Conservation (phyloP, 257 asterid species). For the Capsicum baccatum region DNA sequence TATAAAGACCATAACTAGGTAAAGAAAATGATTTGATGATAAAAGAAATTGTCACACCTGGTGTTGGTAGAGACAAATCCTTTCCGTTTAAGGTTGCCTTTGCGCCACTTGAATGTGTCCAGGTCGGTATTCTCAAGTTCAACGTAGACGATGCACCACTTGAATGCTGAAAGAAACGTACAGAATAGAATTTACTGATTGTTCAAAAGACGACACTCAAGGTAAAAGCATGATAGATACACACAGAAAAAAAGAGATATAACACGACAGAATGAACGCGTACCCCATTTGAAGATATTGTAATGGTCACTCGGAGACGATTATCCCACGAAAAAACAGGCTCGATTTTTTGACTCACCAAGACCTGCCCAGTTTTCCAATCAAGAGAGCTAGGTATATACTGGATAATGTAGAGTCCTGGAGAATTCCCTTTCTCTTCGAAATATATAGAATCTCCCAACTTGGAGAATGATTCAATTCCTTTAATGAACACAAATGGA, state of each 20-base stretch:
- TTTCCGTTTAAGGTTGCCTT: slow-evolving; percentile 58
- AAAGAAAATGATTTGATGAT: slow-evolving; percentile 5
- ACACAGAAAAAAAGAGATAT: background rate
- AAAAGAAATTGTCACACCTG: slow-evolving; percentile 49
- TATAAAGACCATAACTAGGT: background rate
- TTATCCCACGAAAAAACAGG: slow-evolving; percentile 71
- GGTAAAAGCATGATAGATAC: background rate
- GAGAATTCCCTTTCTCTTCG: slow-evolving; percentile 64
- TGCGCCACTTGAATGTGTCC: slow-evolving; percentile 62
- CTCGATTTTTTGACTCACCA: slow-evolving; percentile 55
- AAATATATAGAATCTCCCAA: slow-evolving; percentile 94
- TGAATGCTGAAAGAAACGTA: slow-evolving; percentile 44
- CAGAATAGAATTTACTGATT: background rate
- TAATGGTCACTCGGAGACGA: slow-evolving; percentile 54
- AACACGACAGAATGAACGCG: background rate
- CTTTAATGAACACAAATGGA: slow-evolving; percentile 36
- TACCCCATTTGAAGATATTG: slow-evolving; percentile 51
- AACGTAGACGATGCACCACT: slow-evolving; percentile 46
- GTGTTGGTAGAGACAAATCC: slow-evolving; percentile 42
- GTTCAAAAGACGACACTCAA: background rate
- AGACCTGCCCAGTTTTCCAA: slow-evolving; percentile 62
- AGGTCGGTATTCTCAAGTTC: slow-evolving; percentile 67
- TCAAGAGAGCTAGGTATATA: slow-evolving; percentile 72
- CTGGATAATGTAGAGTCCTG: slow-evolving; percentile 74
- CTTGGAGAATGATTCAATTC: slow-evolving; percentile 88